These are phyloP conservation scores for Chalciporus chontae DNA, from an alignment of 768 basidiomycete species.

Conservation along the genomic window DNA sequence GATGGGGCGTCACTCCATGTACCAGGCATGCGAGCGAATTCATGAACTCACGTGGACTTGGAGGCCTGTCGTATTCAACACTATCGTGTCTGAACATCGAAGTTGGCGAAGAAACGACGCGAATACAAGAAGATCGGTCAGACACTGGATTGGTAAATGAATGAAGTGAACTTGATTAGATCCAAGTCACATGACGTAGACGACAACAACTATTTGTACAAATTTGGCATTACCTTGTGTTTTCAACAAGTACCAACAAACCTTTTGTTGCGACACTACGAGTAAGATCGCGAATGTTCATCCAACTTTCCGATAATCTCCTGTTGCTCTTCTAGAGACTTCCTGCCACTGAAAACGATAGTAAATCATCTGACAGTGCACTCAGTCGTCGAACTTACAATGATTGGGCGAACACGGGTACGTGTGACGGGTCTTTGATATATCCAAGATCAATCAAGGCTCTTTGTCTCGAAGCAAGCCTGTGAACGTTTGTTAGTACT, in stretches of 20 bases:
- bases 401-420: slow-evolving; percentile 55
- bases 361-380: slow-evolving; percentile 5
- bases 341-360: slow-evolving; percentile 35
- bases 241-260: not conserved
- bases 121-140: not conserved
- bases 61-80: slow-evolving; percentile 8
- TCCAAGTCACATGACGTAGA: not conserved
- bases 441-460: slow-evolving; percentile 63
- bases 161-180: not conserved
- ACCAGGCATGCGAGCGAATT: not conserved
- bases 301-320: slow-evolving; percentile 44
- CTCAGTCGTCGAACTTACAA: slow-evolving; percentile 48
- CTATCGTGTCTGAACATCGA: slow-evolving; percentile 10
- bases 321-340: slow-evolving; percentile 40
- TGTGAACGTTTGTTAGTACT: slow-evolving; percentile 27
- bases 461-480: slow-evolving; percentile 50
- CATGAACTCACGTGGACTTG: slow-evolving; percentile 25
- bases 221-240: not conserved
- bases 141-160: not conserved
- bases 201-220: not conserved
- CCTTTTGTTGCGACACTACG: slow-evolving; percentile 1
- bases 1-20: not conserved
- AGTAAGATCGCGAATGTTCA: slow-evolving; percentile 18
- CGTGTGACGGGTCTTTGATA: slow-evolving; percentile 49
- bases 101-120: not conserved